Evolutionary conservation across 2,329 filamentous ascomycete species (phyloP).

Genomic region (Elsinoe necatrix): DNA sequence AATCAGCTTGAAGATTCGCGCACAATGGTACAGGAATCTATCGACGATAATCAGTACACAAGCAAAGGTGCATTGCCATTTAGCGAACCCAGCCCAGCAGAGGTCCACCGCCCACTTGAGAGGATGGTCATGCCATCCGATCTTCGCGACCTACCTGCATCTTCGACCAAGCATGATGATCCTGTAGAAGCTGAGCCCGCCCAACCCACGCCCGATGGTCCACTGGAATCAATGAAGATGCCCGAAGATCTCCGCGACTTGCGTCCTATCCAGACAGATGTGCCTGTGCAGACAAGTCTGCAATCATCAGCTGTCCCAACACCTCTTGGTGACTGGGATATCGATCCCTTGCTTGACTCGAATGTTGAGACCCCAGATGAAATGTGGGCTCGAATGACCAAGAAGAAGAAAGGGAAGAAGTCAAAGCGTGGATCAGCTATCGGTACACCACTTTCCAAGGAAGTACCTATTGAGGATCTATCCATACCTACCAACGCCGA

Average conservation of each 20-base stretch:
- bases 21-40: not conserved
- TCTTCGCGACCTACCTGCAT: conserved; percentile 4
- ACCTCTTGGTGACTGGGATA: conserved; percentile 12
- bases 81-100: not conserved
- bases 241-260: conserved; percentile 11
- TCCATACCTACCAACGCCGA: too few species aligned
- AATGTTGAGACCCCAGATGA: conserved; percentile 12
- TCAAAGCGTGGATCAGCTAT: conserved; percentile 7
- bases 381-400: conserved; percentile 13
- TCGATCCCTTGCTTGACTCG: conserved; percentile 12
- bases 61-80: not conserved
- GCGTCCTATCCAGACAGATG: not conserved
- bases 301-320: conserved; percentile 1
- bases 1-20: not conserved
- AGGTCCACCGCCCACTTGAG: not conserved
- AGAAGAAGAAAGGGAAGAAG: conserved; percentile 17
- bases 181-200: not conserved
- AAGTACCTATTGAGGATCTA: not conserved
- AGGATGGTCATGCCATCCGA: conserved; percentile 13
- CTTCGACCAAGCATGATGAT: not conserved
- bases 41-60: not conserved
- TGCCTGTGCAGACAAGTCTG: not conserved
- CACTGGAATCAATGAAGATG: conserved; percentile 11
- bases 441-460: conserved; percentile 1
- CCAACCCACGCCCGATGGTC: not conserved